Percentiles rank a stretch among this genome's conserved stretches.
Evolutionary conservation across 495 filamentous ascomycete species (phyloP).

Genomic region (Penicillium herquei): DNA sequence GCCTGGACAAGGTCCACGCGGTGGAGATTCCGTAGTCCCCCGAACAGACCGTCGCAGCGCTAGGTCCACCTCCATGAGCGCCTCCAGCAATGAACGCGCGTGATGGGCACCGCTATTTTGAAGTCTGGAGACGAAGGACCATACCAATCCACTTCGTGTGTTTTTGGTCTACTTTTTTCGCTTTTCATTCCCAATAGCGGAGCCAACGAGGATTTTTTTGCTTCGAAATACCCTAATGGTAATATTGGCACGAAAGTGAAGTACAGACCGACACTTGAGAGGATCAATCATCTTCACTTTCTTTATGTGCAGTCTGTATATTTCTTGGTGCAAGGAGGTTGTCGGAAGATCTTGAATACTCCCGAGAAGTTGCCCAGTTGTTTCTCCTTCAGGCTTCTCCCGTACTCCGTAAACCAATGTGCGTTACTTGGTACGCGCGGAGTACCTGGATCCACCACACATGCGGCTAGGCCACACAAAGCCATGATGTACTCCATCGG

Average conservation of each 20-base stretch:
- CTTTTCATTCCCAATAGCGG: background rate
- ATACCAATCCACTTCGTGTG: constrained; percentile 7
- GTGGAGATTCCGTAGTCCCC: constrained; percentile 29
- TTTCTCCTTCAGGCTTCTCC: too few relatives aligned
- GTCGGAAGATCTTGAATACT: too few relatives aligned
- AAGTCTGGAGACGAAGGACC: background rate
- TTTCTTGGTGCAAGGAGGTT: too few relatives aligned
- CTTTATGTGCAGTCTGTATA: too few relatives aligned
- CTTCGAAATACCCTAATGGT: constrained; percentile 10
- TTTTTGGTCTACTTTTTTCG: constrained; percentile 1
- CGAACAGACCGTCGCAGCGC: constrained; percentile 8
- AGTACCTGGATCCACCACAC: constrained; percentile 9
- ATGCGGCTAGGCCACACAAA: background rate
- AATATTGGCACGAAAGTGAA: constrained; percentile 12
- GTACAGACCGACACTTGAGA: background rate
- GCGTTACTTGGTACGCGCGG: constrained; percentile 5
- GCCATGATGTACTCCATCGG: background rate
- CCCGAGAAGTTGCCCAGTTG: too few relatives aligned
- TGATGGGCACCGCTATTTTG: constrained; percentile 2
- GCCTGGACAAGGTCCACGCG: constrained; percentile 24
- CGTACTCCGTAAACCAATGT: background rate
- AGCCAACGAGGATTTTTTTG: too few relatives aligned
- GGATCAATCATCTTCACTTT: too few relatives aligned
- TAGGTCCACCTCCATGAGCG: constrained; percentile 4
- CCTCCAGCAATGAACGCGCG: constrained; percentile 8